These are phyloP conservation scores for Conoideocrella luteorostrata DNA, from an alignment of 2,329 filamentous ascomycete species.

Conservation along the genomic window DNA sequence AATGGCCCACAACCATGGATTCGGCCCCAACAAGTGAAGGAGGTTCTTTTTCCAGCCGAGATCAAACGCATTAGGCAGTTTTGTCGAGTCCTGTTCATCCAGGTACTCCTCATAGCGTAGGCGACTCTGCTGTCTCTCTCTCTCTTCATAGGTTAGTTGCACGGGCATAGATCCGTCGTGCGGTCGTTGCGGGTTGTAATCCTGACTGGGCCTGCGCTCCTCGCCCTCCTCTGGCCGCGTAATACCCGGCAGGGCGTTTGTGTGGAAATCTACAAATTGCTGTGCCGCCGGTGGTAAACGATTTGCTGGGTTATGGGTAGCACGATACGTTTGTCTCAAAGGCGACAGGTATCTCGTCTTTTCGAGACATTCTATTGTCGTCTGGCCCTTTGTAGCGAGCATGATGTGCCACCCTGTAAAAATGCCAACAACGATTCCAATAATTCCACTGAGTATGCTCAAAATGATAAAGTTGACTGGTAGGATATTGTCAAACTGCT, in stretches of 20 bases:
- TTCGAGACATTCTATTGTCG: conserved; percentile 93
- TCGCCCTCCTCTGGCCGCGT: conserved; percentile 80
- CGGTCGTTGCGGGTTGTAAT: conserved; percentile 6
- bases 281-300: conserved; percentile 52
- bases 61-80: conserved; percentile 89
- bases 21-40: conserved; percentile 71
- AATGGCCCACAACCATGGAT: conserved; percentile 66
- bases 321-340: conserved; percentile 61
- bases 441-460: conserved; percentile 81
- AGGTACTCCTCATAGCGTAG: conserved; percentile 66
- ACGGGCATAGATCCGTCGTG: conserved; percentile 30
- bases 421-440: conserved; percentile 78
- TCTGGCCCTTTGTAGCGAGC: conserved; percentile 72
- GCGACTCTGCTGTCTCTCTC: conserved; percentile 48
- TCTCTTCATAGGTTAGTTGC: conserved; percentile 47
- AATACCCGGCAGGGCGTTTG: conserved; percentile 73
- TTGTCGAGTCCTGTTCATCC: conserved; percentile 81
- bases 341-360: conserved; percentile 91
- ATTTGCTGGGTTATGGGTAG: conserved; percentile 48
- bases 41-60: conserved; percentile 79
- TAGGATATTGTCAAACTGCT: conserved; percentile 69
- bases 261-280: conserved; percentile 73
- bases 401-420: conserved; percentile 92
- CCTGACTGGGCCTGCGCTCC: conserved; percentile 32
- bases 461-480: conserved; percentile 89